phyloP scores from a whole-genome alignment of 495 filamentous ascomycete species.

The Xylaria palmicola region DNA sequence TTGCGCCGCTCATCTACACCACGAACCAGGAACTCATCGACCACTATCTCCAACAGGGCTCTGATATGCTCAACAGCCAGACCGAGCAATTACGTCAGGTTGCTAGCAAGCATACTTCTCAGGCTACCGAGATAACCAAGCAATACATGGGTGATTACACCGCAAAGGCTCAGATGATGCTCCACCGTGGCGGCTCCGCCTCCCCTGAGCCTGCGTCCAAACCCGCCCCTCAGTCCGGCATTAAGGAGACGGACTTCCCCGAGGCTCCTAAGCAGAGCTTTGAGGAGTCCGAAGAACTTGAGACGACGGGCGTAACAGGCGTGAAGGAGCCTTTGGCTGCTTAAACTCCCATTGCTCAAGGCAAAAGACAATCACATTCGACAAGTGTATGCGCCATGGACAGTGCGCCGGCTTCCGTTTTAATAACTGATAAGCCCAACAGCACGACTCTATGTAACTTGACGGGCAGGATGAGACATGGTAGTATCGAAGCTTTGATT shows the following conservation, averaged over 20 bases:
- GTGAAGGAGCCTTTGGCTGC: slow-evolving; percentile 41
- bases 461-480: slow-evolving; percentile 34
- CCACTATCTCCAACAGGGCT: slow-evolving; percentile 68
- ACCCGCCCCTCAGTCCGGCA: slow-evolving; percentile 35
- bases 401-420: slow-evolving; percentile 13
- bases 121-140: slow-evolving; percentile 73
- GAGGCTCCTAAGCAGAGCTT: slow-evolving; percentile 54
- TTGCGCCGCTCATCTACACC: slow-evolving; percentile 86
- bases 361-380: slow-evolving; percentile 9
- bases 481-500: slow-evolving; percentile 18
- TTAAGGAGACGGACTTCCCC: slow-evolving; percentile 57
- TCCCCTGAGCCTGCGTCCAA: slow-evolving; percentile 41
- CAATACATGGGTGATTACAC: slow-evolving; percentile 82
- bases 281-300: slow-evolving; percentile 10
- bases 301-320: slow-evolving; percentile 19
- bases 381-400: slow-evolving; percentile 15
- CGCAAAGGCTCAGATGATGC: slow-evolving; percentile 75
- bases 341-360: slow-evolving; percentile 24
- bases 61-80: slow-evolving; percentile 75
- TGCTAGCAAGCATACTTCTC: slow-evolving; percentile 76
- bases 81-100: slow-evolving; percentile 76
- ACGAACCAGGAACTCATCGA: slow-evolving; percentile 95
- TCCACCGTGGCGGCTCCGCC: slow-evolving; percentile 47
- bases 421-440: slow-evolving; percentile 18
- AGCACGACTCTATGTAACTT: slow-evolving; percentile 27